A percentile compares a stretch with the other conserved stretches of the same genome.
These are phyloP conservation scores for Pestalotiopsis fici DNA, from an alignment of 2,329 filamentous ascomycete genomes.

Conservation along the genomic window DNA sequence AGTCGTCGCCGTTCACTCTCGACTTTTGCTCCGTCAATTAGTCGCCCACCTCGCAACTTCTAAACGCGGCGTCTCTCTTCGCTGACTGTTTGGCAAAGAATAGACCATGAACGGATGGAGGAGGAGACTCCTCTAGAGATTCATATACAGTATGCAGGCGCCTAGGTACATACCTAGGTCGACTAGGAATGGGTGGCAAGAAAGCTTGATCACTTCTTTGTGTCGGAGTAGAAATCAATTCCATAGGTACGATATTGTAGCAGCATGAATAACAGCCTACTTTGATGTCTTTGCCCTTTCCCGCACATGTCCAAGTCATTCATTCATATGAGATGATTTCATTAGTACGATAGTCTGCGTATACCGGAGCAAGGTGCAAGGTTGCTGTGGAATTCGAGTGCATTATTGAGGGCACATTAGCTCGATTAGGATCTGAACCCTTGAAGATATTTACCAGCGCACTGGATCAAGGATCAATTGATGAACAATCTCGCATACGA, in stretches of 20 bases:
- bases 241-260: neutral
- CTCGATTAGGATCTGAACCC: neutral
- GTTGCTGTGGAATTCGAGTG: neutral
- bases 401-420: neutral
- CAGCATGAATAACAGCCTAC: neutral
- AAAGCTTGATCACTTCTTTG: neutral
- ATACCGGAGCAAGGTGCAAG: neutral
- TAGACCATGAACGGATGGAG: too few species aligned
- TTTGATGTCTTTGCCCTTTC: neutral
- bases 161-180: too few species aligned
- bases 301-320: neutral
- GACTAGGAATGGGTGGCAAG: neutral
- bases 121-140: too few species aligned
- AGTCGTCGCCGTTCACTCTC: too few species aligned
- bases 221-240: neutral
- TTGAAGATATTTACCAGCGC: neutral
- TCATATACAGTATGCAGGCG: too few species aligned
- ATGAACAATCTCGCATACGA: neutral
- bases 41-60: too few species aligned
- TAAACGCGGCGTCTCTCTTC: too few species aligned
- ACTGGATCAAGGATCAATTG: neutral
- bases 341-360: neutral
- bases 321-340: neutral
- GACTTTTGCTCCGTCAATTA: too few species aligned
- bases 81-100: too few species aligned